Evolutionary conservation across 192 early-diverging fungal genomes (phyloP).

Genomic region (Mortierella hygrophila): DNA sequence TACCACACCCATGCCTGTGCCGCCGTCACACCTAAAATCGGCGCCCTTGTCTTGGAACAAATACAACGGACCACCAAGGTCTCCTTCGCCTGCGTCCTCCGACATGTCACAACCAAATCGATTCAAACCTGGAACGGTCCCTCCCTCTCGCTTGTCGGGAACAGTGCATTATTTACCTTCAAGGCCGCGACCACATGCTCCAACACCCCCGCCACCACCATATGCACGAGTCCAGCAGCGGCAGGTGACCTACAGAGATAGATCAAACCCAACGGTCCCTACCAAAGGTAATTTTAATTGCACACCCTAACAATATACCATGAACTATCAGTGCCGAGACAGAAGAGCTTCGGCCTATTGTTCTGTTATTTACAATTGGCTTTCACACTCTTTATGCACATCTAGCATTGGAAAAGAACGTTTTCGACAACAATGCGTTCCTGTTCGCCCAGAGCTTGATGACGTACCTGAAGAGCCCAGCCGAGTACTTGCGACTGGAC

Average conservation of each 20-base stretch:
- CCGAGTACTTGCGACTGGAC: background rate
- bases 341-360: background rate
- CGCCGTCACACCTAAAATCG: background rate
- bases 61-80: background rate
- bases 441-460: constrained; percentile 28
- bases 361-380: background rate
- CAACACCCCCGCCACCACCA: background rate
- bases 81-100: background rate
- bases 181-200: background rate
- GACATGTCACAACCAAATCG: background rate
- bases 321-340: too few species aligned
- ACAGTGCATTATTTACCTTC: background rate
- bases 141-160: background rate
- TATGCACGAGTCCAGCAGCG: background rate
- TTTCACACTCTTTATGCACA: background rate
- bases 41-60: background rate
- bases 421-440: constrained; percentile 30
- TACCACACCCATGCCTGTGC: background rate
- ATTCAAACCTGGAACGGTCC: background rate
- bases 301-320: background rate
- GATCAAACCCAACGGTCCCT: background rate
- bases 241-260: background rate
- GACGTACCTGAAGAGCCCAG: background rate
- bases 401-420: background rate
- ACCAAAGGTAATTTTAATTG: background rate